Evolutionary conservation across 1,284 basidiomycete genomes (phyloP).

Genomic region (Trichosporon sp.): DNA sequence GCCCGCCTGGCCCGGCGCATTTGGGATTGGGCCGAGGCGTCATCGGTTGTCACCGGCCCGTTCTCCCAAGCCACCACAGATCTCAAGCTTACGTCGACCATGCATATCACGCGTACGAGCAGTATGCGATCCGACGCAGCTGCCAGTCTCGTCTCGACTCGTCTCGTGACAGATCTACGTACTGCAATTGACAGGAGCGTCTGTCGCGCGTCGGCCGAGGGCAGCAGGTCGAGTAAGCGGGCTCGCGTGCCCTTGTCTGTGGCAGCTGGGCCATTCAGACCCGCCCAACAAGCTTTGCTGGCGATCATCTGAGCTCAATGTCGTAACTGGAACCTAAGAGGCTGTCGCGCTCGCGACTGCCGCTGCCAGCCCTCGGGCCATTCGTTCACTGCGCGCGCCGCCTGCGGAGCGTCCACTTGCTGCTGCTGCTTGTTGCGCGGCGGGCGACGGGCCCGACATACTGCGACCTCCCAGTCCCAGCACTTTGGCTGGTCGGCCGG

Average conservation of each 20-base stretch:
- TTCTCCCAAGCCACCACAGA: background rate
- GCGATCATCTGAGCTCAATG: background rate
- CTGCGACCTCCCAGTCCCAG: background rate
- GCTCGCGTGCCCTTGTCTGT: background rate
- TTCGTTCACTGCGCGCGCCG: background rate
- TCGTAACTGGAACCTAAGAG: background rate
- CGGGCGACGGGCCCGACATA: background rate
- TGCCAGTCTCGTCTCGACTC: no score
- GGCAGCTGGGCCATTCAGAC: background rate
- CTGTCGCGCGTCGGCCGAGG: background rate
- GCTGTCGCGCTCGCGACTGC: background rate
- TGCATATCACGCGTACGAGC: background rate
- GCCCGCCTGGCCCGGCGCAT: background rate
- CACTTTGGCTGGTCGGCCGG: background rate
- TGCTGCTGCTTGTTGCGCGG: background rate
- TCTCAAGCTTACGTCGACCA: background rate
- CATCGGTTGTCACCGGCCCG: background rate
- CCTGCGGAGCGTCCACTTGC: background rate
- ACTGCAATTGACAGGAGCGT: background rate
- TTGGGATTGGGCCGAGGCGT: background rate
- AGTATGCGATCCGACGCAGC: background rate
- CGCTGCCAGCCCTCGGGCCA: background rate
- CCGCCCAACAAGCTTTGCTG: background rate
- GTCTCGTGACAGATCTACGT: background rate
- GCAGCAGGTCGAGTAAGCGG: no score